These are phyloP conservation scores for Candida koratica DNA, from an alignment of 805 yeast genomes.

Conservation along the genomic window DNA sequence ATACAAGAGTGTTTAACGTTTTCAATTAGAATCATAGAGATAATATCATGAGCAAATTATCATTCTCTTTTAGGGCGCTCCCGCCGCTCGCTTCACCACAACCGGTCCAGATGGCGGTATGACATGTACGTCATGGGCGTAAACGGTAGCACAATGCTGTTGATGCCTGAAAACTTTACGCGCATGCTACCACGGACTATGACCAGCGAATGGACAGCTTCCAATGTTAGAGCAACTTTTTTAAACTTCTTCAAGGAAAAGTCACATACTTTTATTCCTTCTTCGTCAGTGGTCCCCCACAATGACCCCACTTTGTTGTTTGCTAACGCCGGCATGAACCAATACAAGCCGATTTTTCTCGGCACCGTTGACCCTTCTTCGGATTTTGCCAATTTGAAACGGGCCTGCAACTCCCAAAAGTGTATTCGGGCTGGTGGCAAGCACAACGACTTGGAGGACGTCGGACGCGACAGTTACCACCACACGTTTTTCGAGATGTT, in stretches of 20 bases:
- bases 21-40: slow-evolving; percentile 75
- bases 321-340: slow-evolving; percentile 99
- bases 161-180: no score
- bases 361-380: slow-evolving; percentile 97
- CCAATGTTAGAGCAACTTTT: slow-evolving; percentile 76
- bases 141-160: background rate
- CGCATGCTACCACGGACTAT: slow-evolving; percentile 15
- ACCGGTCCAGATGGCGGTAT: no score
- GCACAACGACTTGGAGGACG: slow-evolving; percentile 97
- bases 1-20: slow-evolving; percentile 80
- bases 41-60: slow-evolving; percentile 9
- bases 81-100: background rate
- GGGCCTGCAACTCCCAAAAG: slow-evolving; percentile 95
- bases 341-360: slow-evolving; percentile 93
- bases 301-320: slow-evolving; percentile 96
- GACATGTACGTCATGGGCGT: no score
- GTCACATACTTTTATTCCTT: slow-evolving; percentile 79
- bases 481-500: slow-evolving; percentile 99
- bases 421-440: slow-evolving; percentile 99
- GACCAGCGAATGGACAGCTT: slow-evolving; percentile 37
- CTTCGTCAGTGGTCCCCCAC: slow-evolving; percentile 93
- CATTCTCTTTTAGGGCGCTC: slow-evolving; percentile 3
- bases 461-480: slow-evolving; percentile 95
- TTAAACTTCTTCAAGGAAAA: slow-evolving; percentile 67
- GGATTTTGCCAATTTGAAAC: slow-evolving; percentile 74